Base-by-base conservation (phyloP, 2,329 filamentous ascomycete species). In the Cryphonectria nitschkei region DNA sequence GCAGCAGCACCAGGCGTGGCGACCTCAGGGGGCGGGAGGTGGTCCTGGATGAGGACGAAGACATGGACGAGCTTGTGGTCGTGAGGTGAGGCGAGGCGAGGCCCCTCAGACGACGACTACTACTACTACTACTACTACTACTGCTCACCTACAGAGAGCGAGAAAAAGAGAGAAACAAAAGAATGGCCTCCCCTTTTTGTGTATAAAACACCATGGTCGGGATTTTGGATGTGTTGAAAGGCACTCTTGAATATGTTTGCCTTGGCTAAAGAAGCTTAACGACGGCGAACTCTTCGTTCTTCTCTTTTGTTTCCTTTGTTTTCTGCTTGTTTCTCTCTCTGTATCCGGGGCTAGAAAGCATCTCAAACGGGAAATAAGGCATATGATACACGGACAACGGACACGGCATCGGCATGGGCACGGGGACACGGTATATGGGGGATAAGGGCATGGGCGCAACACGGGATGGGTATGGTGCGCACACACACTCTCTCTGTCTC, bases 21-120 rank as follows among this genome's bases (percentile, higher is more conserved):
- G 22, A 50, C 2, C 22, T 39, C 46, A 41, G 61, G 32, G 77
- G 77, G 65, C 75, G 80, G 68, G 79, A 78, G 76, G 76, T 82
- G 46, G 74, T 75, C 67, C 75, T 83, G 32, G 75, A 75, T 61
- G 79, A 83, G 68, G 83, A 85, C 72, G 84, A 86, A 74, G 85
- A 87, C 66, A 84, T 86, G 74, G 85, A 87, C 67, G 83, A 83
- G 70, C 76, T 87, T 74, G 77, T 86, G 70, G 85, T 87, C 77
- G 78, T 85, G 73, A 81, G 77, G 67, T 75, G 67, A 65, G 58
- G 9, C 1, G 34, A 41, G 58, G 9, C 1, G 34, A 41, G 6
- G 8, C 9, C 9, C 37, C 34, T 13, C 6, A 22, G 46, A 8
- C 43, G 43, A 2, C 19, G n/a, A n/a, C 22, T n/a, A 3, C 19